Evolutionary conservation across 2,329 filamentous ascomycete species (phyloP), one percentile per base, ranked within the genome.

Genomic region (Fusarium musae): DNA sequence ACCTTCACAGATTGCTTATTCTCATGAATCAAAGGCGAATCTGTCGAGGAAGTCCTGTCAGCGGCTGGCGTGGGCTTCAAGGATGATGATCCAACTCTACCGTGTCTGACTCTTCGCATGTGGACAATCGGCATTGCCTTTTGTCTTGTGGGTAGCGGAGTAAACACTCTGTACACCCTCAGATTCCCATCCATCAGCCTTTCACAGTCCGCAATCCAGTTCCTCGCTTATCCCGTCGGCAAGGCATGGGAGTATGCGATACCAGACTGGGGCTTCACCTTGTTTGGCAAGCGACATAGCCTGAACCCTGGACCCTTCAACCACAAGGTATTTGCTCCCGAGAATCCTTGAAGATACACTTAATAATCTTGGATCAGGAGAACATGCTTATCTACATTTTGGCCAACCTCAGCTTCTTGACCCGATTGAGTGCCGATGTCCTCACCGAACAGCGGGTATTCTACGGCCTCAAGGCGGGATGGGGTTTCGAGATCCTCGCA

Each of bases 331-430:
- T 5, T 42, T 15, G 43, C 9, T 1, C 9, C 5, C 9, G 1
- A n/a, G 15, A 2, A 60, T 2, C 13, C 7, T 28, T 2, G 0
- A 17, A 3, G 7, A 34, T 3, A 10, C 17, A 5, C 4, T 36
- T 10, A 6, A n/a, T 26, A 4, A 54, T 2, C 3, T 0, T 13
- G 6, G 9, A 4, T 16, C 23, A 77, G 79, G 87, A 89, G 78
- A 87, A 89, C 73, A 86, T 87, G 77, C 80, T 89, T 21, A 86
- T 89, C 58, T 85, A 85, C 62, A 86, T 88, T 65, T 84, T 88
- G 81, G 87, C 90, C 53, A 90, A 91, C 77, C 84, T 86, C 3
- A 86, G 84, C 19, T 85, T 85, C 59, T 80, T 84, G 23, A 82
- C 79, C 5, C 75, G 80, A n/a, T 72, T 81, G 13, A 81, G 80